Conservation (phyloP, 192 early-diverging fungal genomes). For the Paraglomus occultum region DNA sequence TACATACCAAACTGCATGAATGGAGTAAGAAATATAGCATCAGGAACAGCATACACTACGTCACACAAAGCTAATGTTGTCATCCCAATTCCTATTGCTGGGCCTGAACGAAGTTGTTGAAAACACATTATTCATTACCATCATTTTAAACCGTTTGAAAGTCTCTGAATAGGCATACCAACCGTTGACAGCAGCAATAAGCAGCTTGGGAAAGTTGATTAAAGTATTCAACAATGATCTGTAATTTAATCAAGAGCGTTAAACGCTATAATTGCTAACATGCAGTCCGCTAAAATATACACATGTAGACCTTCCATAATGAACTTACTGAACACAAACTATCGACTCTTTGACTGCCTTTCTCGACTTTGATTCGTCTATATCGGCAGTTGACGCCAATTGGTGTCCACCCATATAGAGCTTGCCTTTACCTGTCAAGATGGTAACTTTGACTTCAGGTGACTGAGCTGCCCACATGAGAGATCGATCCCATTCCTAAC, state of each 20-base stretch:
- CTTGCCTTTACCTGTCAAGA: constrained; percentile 65
- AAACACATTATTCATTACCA: not conserved
- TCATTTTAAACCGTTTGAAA: not conserved
- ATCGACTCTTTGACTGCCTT: not conserved
- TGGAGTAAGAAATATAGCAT: constrained; percentile 68
- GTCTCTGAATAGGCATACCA: constrained; percentile 5
- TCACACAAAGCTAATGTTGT: constrained; percentile 69
- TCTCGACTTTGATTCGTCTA: constrained; percentile 2
- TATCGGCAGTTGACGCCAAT: constrained; percentile 36
- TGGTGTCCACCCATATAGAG: constrained; percentile 68
- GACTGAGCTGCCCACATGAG: constrained; percentile 50
- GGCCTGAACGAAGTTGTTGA: constrained; percentile 38
- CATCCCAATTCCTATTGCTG: constrained; percentile 66
- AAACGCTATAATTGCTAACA: too few species aligned
- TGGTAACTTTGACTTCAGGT: constrained; percentile 50
- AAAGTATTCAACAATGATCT: constrained; percentile 34
- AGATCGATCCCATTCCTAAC: constrained; percentile 56
- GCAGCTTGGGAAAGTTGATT: constrained; percentile 66
- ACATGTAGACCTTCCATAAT: too few species aligned
- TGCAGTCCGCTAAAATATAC: too few species aligned
- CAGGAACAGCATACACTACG: constrained; percentile 60
- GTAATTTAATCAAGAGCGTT: too few species aligned
- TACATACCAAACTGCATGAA: constrained; percentile 66
- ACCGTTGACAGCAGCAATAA: constrained; percentile 72
- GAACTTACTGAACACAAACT: not conserved